Percentiles rank a stretch among this genome's conserved stretches.
phyloP scores from a whole-genome alignment of 2,329 filamentous ascomycete genomes.

The Colletotrichum gloeosporioides region DNA sequence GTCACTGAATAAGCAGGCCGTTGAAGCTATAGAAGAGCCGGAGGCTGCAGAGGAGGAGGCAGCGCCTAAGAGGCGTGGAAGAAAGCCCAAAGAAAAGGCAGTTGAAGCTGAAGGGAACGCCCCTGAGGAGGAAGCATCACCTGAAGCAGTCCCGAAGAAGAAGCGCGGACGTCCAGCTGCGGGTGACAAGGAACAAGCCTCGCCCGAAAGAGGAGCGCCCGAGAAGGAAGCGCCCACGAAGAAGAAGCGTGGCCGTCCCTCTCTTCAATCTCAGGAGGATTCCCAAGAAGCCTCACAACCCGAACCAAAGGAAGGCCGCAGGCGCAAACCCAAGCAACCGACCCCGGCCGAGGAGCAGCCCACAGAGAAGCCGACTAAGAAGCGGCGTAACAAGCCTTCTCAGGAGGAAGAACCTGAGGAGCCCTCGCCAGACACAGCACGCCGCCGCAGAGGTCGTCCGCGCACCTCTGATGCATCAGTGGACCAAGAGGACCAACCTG shows the following conservation, averaged over 20 bases:
- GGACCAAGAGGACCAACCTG: constrained; percentile 22
- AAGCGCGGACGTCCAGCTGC: constrained; percentile 24
- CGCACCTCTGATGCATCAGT: constrained; percentile 8
- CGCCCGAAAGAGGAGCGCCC: constrained; percentile 1
- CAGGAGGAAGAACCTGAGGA: neutral
- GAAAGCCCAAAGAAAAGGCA: neutral
- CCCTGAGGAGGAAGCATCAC: constrained; percentile 6
- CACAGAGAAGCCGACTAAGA: neutral
- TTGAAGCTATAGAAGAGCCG: neutral
- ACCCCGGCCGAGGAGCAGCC: neutral
- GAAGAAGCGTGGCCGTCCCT: neutral
- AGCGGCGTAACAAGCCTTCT: neutral
- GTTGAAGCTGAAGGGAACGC: neutral
- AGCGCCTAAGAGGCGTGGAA: neutral
- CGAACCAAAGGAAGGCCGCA: neutral
- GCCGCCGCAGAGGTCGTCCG: constrained; percentile 21
- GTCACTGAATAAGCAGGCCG: constrained; percentile 26
- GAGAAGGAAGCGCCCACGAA: neutral
- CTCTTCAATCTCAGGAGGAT: constrained; percentile 14
- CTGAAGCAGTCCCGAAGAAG: constrained; percentile 7
- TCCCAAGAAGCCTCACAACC: neutral
- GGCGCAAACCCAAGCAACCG: neutral
- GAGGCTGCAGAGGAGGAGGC: constrained; percentile 10
- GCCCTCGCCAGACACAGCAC: constrained; percentile 12
- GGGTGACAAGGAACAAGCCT: constrained; percentile 10